Base-by-base conservation (phyloP, 306 rosid species). In the Potentilla sterilis region DNA sequence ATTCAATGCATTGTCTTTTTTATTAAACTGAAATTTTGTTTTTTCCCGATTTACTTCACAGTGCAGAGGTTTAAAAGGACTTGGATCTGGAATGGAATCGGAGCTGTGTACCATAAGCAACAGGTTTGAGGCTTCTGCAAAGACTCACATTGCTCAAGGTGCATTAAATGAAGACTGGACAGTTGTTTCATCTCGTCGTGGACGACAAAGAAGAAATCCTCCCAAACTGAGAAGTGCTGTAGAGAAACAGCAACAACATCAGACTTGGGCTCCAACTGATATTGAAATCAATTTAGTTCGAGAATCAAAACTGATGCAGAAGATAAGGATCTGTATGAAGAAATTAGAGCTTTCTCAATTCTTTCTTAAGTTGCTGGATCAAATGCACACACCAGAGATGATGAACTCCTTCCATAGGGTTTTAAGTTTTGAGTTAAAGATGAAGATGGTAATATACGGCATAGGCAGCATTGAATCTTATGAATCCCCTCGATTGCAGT, bases 381-480 rank as follows among this genome's bases (percentile, higher is more conserved):
- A 91, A 69, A 79, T 91, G 8, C 82, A 81, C 58, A 77, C 88
- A 22, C 73, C 65, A 41, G 83, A 86, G 10, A 32, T 86, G 79
- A 71, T 61, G 43, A 79, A 80, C 74, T 43, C 73, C 70, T 63
- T 91, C 57, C 77, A 7, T 32, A 82, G 34, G 85, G 86, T 85
- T 69, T 82, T 94, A 66, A 87, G 85, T 18, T 79, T 83, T 0
- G 89, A 88, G 64, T 69, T 24, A 24, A 84, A 78, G 57, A 85
- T 94, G 92, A 84, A 77, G 71, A 85, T 94, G 97, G 91, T 94
- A 28, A 81, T 91, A 13, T 94, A 91, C 55, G 98, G 96, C 32
- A 86, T 91, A 47, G 97, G 98, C 78, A 94, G 98, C 76, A 84
- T 94, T 34, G 94, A 91, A 73, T 75, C 80, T 46, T 91, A 89